phyloP scores from a whole-genome alignment of 2,329 filamentous ascomycete genomes.

The Coniochaeta sp. region DNA sequence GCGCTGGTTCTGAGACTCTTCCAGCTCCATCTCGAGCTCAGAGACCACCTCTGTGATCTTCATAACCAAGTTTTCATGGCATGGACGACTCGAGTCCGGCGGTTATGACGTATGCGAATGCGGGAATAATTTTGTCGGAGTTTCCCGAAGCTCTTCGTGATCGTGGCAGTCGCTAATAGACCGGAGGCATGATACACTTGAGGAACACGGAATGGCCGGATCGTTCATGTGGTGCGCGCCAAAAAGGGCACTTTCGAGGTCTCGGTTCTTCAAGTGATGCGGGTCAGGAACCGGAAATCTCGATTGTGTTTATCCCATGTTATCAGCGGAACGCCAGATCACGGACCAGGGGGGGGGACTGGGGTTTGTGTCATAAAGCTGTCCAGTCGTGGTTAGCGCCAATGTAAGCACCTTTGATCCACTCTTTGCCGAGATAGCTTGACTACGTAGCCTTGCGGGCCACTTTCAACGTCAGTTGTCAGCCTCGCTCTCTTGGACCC shows the following conservation, averaged over 20 bases:
- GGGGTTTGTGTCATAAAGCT: not conserved
- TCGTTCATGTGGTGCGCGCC: not conserved
- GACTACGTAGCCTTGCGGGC: constrained; percentile 1
- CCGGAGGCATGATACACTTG: not conserved
- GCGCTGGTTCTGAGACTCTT: constrained; percentile 69
- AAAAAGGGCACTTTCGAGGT: not conserved
- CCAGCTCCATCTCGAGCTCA: constrained; percentile 56
- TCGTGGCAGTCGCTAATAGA: not conserved
- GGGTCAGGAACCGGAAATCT: not conserved
- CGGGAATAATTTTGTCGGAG: not conserved
- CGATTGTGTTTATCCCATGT: not conserved
- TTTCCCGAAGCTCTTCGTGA: not conserved
- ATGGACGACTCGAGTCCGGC: constrained; percentile 3
- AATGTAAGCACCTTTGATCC: not conserved
- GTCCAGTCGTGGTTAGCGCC: not conserved
- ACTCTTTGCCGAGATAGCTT: not conserved
- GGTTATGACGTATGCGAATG: constrained; percentile 4
- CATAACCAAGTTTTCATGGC: constrained; percentile 36
- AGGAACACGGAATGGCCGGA: not conserved
- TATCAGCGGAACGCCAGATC: not conserved
- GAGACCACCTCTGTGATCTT: constrained; percentile 41
- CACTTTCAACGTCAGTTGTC: not conserved
- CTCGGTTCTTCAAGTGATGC: not conserved
- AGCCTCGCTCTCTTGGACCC: not conserved
- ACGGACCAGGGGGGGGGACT: not conserved